phyloP scores from a whole-genome alignment of 441 rosid genomes.

The Capsella rubella region DNA sequence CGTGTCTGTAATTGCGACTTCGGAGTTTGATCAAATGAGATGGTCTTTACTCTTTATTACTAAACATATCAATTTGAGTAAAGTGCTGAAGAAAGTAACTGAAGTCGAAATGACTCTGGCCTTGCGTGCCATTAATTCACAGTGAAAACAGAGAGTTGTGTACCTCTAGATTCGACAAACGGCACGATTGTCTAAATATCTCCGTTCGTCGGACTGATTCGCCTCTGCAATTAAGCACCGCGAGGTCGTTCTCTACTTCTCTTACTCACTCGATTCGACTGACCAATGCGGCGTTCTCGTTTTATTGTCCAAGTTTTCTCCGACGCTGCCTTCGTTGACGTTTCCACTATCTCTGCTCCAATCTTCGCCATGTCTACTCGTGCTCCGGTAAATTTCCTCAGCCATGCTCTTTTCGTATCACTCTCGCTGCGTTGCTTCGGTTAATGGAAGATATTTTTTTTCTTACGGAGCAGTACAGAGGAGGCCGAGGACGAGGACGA shows the following conservation, averaged over 20 bases:
- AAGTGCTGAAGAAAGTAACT: background rate
- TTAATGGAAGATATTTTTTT: background rate
- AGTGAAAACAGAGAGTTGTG: conserved; percentile 9
- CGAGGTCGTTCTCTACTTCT: too few relatives aligned
- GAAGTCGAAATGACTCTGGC: background rate
- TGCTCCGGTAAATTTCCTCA: conserved; percentile 45
- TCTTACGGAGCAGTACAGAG: conserved; percentile 59
- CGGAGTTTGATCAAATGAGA: conserved; percentile 7
- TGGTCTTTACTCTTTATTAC: background rate
- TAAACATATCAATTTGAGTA: background rate
- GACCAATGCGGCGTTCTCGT: conserved; percentile 50
- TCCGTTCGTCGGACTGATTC: conserved; percentile 33
- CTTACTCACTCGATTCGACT: background rate
- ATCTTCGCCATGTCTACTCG: conserved; percentile 54
- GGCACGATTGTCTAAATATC: conserved; percentile 10
- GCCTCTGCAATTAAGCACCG: conserved; percentile 25
- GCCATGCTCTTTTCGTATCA: background rate
- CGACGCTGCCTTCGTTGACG: conserved; percentile 41
- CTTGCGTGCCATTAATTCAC: conserved; percentile 25
- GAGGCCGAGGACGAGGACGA: conserved; percentile 47
- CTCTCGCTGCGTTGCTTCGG: conserved; percentile 12
- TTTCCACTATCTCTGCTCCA: conserved; percentile 35
- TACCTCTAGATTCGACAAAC: background rate
- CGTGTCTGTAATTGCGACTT: background rate
- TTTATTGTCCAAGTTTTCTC: conserved; percentile 43